Evolutionary conservation across 345 rosid species (phyloP), one percentile per base, ranked within the genome.

Genomic region (Laguncularia racemosa): DNA sequence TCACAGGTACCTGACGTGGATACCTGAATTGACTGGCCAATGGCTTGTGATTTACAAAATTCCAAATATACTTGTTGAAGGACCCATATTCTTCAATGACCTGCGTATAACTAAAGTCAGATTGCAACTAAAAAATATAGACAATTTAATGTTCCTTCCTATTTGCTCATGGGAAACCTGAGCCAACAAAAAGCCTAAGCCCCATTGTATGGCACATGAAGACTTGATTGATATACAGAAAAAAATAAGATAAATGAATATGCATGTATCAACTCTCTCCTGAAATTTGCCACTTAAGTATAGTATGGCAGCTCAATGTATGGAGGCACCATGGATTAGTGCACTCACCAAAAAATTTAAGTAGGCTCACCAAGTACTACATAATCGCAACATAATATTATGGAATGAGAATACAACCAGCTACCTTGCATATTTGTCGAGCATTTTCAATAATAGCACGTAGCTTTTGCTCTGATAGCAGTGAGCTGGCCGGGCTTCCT

Each of bases 1-100:
- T 89, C 17, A 58, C 91, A 0, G 95, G 88, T 58, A 86, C 82
- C 72, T 89, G 95, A 20, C 91, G 91, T 21, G 82, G 78, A 68
- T 86, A 86, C 60, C 85, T 75, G 67, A 77, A 81, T 55, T 76
- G 82, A 75, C 84, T 75, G 45, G 81, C 76, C 40, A 78, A 58
- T 20, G 91, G 88, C 62, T 86, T 84, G 50, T 74, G 70, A 77
- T 77, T 86, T 65, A 86, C 79, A 16, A 89, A 89, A 81, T 73
- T 82, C 96, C 96, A 89, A 16, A 89, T 79, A 68, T 86, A 89
- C 67, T 77, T 86, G 76, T 84, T 75, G 62, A 89, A 84, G 20
- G 97, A 86, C 44, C 91, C 91, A 33, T 78, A 86, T 62, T 84
- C 95, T 47, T 68, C 77, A 53, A 66, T 68, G 55, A 86, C 76